These are phyloP conservation scores for Mycena maculata DNA, from an alignment of 768 basidiomycete genomes.

Conservation along the genomic window DNA sequence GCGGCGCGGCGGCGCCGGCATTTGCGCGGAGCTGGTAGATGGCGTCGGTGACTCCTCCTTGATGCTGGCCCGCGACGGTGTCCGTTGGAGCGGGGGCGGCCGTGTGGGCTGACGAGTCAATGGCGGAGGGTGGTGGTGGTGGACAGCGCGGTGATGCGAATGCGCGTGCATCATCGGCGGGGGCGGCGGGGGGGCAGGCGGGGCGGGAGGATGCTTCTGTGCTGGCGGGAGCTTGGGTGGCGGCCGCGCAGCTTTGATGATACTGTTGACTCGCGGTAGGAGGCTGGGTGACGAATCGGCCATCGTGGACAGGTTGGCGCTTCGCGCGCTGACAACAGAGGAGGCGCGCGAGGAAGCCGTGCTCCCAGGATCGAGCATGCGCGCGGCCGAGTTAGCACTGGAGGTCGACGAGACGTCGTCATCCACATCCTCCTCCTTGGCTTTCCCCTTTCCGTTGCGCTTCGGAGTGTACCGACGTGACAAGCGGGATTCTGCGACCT, in stretches of 20 bases:
- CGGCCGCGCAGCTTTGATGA: slow-evolving; percentile 34
- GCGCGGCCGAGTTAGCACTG: slow-evolving; percentile 51
- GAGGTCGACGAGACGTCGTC: slow-evolving; percentile 49
- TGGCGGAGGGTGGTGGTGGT: slow-evolving; percentile 11
- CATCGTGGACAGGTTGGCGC: slow-evolving; percentile 45
- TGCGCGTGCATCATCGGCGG: slow-evolving; percentile 38
- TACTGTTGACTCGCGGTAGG: slow-evolving; percentile 46
- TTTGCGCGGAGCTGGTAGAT: slow-evolving; percentile 34
- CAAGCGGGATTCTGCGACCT: slow-evolving; percentile 22
- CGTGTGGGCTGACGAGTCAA: slow-evolving; percentile 29
- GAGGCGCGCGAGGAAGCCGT: slow-evolving; percentile 56
- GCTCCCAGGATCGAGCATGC: slow-evolving; percentile 45
- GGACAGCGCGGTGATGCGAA: slow-evolving; percentile 20
- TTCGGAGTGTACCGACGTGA: slow-evolving; percentile 24
- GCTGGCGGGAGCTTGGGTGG: slow-evolving; percentile 35
- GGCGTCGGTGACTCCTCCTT: slow-evolving; percentile 30
- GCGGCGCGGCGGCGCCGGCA: slow-evolving; percentile 35
- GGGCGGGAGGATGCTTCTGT: slow-evolving; percentile 38
- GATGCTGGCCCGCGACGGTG: slow-evolving; percentile 19
- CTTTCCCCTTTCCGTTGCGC: slow-evolving; percentile 49
- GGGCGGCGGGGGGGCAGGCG: slow-evolving; percentile 35
- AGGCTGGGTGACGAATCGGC: slow-evolving; percentile 38
- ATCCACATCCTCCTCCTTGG: slow-evolving; percentile 39
- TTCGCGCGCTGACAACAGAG: slow-evolving; percentile 57
- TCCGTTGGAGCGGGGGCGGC: slow-evolving; percentile 22